phyloP scores from a whole-genome alignment of 768 basidiomycete genomes.

The Coprinellus micaceus region DNA sequence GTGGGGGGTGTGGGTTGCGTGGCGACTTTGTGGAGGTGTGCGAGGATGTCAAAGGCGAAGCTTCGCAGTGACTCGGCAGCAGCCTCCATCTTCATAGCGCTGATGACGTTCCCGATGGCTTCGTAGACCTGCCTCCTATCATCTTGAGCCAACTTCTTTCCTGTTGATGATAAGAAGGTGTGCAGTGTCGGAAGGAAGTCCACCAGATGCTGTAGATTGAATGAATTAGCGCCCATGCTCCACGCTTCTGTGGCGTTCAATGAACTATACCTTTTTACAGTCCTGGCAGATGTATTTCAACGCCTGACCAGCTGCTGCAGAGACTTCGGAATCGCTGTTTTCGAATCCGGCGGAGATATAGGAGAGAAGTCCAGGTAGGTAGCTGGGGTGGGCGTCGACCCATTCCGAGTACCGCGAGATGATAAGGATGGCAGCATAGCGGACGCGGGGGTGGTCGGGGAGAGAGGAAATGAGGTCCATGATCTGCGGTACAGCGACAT shows the following conservation, averaged over 20 bases:
- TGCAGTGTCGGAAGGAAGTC: conserved; percentile 91
- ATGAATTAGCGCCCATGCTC: conserved; percentile 4
- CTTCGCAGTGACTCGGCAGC: conserved; percentile 83
- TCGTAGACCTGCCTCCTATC: conserved; percentile 92
- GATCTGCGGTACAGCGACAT: conserved; percentile 88
- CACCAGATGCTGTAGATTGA: conserved; percentile 66
- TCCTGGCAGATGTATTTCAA: conserved; percentile 97
- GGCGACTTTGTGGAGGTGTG: conserved; percentile 65
- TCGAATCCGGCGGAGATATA: conserved; percentile 94
- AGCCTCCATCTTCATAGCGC: conserved; percentile 86
- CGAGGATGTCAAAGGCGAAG: conserved; percentile 83
- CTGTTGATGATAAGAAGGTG: conserved; percentile 78
- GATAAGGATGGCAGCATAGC: conserved; percentile 92
- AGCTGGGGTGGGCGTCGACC: conserved; percentile 85
- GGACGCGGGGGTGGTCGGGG: conserved; percentile 85
- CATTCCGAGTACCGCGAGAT: conserved; percentile 96
- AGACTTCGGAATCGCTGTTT: conserved; percentile 73
- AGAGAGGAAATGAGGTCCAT: conserved; percentile 91
- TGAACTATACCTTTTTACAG: conserved; percentile 69
- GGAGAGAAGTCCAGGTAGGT: conserved; percentile 80
- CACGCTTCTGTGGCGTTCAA: not conserved
- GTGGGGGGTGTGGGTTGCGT: conserved; percentile 51
- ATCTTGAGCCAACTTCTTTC: conserved; percentile 75
- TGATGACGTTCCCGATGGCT: conserved; percentile 93
- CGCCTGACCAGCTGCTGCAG: conserved; percentile 92